A percentile compares a stretch with the other conserved stretches of the same genome.
Conservation (phyloP, 2,329 filamentous ascomycete species). For the Zymoseptoria tritici region DNA sequence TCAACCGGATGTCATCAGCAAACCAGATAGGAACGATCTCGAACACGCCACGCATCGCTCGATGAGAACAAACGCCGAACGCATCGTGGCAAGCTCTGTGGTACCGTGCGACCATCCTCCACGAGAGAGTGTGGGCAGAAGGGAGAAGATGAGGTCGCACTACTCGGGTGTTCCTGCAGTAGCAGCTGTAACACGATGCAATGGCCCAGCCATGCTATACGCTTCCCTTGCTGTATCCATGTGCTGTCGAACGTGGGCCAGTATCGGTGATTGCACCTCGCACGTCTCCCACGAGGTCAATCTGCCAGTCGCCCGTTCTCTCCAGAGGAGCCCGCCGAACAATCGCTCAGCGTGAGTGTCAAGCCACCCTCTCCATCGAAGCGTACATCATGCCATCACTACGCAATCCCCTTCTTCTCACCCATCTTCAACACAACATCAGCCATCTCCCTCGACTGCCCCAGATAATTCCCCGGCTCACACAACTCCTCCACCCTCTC, state of each 20-base stretch:
- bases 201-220: background rate
- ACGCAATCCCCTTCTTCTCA: background rate
- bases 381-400: background rate
- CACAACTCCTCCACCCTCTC: slow-evolving; percentile 19
- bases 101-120: background rate
- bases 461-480: slow-evolving; percentile 23
- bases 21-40: background rate
- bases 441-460: slow-evolving; percentile 18
- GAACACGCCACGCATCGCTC: background rate
- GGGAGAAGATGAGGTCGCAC: background rate
- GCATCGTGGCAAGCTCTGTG: background rate
- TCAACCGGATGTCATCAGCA: background rate
- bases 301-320: too few relatives aligned
- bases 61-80: background rate
- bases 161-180: background rate
- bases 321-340: too few relatives aligned
- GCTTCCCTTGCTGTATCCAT: background rate
- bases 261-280: background rate
- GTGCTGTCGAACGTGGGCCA: background rate
- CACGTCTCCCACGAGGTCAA: too few relatives aligned
- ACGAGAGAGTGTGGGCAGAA: background rate
- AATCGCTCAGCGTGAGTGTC: too few relatives aligned
- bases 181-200: background rate
- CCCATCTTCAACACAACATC: slow-evolving; percentile 4
- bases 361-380: too few relatives aligned